A percentile compares a stretch with the other conserved stretches of the same genome.
Conservation (phyloP, 805 yeast species). For the Millerozyma acaciae region DNA sequence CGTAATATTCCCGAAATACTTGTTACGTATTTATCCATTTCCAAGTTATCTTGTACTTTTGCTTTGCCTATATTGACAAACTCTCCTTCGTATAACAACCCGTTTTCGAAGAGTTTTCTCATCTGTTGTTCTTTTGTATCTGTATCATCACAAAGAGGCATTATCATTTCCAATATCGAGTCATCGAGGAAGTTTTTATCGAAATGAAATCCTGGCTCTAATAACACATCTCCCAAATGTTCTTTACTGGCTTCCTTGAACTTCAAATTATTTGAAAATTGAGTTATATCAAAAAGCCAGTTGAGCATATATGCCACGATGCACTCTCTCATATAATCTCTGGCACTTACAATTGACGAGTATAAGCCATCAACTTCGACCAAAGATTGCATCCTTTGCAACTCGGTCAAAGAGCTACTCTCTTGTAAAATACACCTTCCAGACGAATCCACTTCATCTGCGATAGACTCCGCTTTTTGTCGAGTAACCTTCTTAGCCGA, state of each 20-base stretch:
- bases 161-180: constrained; percentile 15
- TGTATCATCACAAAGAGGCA: constrained; percentile 11
- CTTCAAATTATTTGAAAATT: constrained; percentile 16
- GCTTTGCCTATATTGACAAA: constrained; percentile 21
- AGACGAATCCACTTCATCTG: constrained; percentile 43
- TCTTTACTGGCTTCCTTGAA: constrained; percentile 20
- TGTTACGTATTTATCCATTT: constrained; percentile 12
- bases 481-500: constrained; percentile 25
- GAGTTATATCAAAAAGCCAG: constrained; percentile 47
- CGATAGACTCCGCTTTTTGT: constrained; percentile 28
- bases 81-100: constrained; percentile 25
- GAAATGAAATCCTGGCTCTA: constrained; percentile 31
- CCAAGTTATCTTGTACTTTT: constrained; percentile 11
- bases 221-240: constrained; percentile 41
- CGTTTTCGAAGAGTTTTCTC: constrained; percentile 27
- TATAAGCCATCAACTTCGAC: constrained; percentile 50
- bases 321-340: constrained; percentile 50
- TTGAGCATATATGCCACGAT: constrained; percentile 41
- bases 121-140: not conserved
- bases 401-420: constrained; percentile 16
- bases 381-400: constrained; percentile 31
- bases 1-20: constrained; percentile 13
- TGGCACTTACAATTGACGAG: constrained; percentile 49
- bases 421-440: constrained; percentile 50
- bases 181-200: constrained; percentile 25